These are phyloP conservation scores for Trypanosoma melophagium DNA, from an alignment of 208 protist genomes.

Conservation along the genomic window DNA sequence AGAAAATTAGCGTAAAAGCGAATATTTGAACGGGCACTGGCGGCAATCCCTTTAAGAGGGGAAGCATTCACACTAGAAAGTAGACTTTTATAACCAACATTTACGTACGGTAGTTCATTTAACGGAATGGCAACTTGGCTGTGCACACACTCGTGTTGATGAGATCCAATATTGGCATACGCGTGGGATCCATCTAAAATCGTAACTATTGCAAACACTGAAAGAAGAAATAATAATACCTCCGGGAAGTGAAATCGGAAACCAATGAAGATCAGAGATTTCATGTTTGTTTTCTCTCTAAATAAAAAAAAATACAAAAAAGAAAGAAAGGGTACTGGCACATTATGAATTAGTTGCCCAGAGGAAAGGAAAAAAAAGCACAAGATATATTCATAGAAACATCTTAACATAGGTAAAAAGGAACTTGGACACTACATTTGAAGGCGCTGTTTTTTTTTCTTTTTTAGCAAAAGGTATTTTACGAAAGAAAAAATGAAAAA, in stretches of 20 bases:
- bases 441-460: too few species aligned
- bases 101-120: not conserved
- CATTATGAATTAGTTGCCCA: not conserved
- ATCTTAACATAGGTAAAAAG: not conserved
- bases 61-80: too few species aligned
- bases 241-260: too few species aligned
- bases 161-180: not conserved
- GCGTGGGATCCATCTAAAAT: too few species aligned
- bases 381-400: not conserved
- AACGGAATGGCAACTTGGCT: conserved; percentile 3
- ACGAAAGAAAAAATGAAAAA: too few species aligned
- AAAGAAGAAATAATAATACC: too few species aligned
- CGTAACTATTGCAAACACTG: too few species aligned
- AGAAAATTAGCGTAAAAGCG: conserved; percentile 30
- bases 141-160: not conserved
- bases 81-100: not conserved
- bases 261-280: too few species aligned
- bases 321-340: not conserved
- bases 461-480: too few species aligned
- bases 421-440: not conserved
- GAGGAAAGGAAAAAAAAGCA: not conserved
- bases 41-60: not conserved
- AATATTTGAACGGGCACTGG: conserved; percentile 18
- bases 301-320: not conserved
- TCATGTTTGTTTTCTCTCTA: too few species aligned